Percentiles rank a stretch among this genome's conserved stretches.
Conservation (phyloP, 1,284 basidiomycete species). For the Bjerkandera adusta region DNA sequence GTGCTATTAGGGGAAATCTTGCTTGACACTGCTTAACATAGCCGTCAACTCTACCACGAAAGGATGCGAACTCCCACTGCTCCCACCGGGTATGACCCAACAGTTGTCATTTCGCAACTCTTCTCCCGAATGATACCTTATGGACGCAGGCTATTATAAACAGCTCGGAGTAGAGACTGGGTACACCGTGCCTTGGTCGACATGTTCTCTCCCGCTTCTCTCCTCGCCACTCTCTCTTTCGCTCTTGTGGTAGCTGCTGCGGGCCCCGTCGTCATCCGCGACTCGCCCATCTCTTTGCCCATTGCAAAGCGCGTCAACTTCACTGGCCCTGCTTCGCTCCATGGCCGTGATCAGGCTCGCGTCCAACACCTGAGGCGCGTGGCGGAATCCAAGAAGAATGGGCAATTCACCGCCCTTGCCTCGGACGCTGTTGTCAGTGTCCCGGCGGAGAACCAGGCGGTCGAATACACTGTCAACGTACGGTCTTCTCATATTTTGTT, state of each 20-base stretch:
- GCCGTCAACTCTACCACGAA: too few species aligned
- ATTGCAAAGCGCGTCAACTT: slow-evolving; percentile 28
- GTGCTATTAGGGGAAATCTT: too few species aligned
- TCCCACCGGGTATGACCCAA: too few species aligned
- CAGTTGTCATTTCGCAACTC: too few species aligned
- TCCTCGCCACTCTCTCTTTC: slow-evolving; percentile 24
- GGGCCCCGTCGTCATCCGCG: slow-evolving; percentile 22
- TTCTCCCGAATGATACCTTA: too few species aligned
- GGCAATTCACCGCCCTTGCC: slow-evolving; percentile 15
- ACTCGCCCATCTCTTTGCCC: slow-evolving; percentile 24
- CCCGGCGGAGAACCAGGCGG: slow-evolving; percentile 22
- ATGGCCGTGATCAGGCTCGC: slow-evolving; percentile 26
- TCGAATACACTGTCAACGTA: slow-evolving; percentile 25
- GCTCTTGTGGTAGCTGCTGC: slow-evolving; percentile 30
- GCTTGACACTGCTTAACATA: too few species aligned
- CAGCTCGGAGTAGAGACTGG: too few species aligned
- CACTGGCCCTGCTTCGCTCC: slow-evolving; percentile 22
- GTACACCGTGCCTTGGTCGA: too few species aligned
- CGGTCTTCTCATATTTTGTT: background rate
- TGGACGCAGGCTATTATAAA: too few species aligned
- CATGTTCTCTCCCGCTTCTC: slow-evolving; percentile 13
- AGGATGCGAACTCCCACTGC: too few species aligned
- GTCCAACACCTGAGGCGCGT: slow-evolving; percentile 19
- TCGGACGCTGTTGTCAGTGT: slow-evolving; percentile 12
- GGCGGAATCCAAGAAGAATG: slow-evolving; percentile 17